Base-by-base conservation (phyloP, 1,284 basidiomycete species). In the Apiotrichum domesticum region DNA sequence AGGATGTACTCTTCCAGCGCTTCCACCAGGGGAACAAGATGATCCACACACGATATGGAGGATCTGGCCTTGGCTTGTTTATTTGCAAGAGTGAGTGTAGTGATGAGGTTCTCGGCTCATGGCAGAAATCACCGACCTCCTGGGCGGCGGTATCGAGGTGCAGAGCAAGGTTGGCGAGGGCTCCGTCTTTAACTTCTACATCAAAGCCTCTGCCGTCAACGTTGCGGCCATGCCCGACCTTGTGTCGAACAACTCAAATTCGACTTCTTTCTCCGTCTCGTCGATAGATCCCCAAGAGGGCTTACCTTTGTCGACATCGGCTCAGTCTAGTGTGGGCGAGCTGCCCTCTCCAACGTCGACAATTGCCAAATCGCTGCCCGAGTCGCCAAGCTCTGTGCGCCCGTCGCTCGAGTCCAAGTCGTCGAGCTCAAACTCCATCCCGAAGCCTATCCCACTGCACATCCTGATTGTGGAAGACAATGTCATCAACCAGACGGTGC, bases 171-270 rank as follows among this genome's bases (percentile, higher is more conserved):
- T 65, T 1, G 68, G 65, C 5, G 46, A 60, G 21, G 70, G 70
- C 10, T 63, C 58, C 58, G 91, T 66, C 7, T 75, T 75, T 66
- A 66, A 66, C 5, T 73, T 75, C 59, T 75, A 62, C 59, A 65
- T 74, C 45, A 48, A 54, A 29, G 49, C 48, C 3, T 44, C 15
- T n/a, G 44, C 40, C 3, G 49, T 43, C 29, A 15, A 21, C 11
- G 40, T 41, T 1, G 15, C 29, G 6, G 6, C n/a, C 6, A 13
- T n/a, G 32, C 13, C 21, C 32, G 10, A 41, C 32, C 3, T 35
- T 13, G 6, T 13, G 9, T 41, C 21, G 5, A 11, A 10, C 3
- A 13, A 6, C 14, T 34, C 39, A 11, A 42, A 34, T 32, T 41
- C 49, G 13, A 15, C 10, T 11, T 10, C 14, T 39, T 51, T 51